phyloP scores from a whole-genome alignment of 2,329 filamentous ascomycete species.

The Fusarium poae region DNA sequence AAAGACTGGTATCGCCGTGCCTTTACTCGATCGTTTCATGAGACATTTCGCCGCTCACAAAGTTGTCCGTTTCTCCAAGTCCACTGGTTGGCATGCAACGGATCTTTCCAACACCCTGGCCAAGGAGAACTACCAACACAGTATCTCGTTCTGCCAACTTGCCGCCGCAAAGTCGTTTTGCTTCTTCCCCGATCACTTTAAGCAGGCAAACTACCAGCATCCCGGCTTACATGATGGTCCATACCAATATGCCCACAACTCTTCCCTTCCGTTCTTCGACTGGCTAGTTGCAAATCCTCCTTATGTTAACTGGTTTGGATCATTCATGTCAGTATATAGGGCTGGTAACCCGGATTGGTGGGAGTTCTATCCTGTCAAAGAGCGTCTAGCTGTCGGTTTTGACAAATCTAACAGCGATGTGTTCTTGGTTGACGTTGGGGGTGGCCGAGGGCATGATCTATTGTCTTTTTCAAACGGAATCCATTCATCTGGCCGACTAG shows the following conservation, averaged over 20 bases:
- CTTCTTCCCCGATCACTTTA: slow-evolving; percentile 25
- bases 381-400: slow-evolving; percentile 16
- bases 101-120: slow-evolving; percentile 24
- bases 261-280: slow-evolving; percentile 22
- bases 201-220: slow-evolving; percentile 20
- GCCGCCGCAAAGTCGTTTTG: slow-evolving; percentile 20
- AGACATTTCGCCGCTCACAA: slow-evolving; percentile 31
- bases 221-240: slow-evolving; percentile 13
- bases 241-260: slow-evolving; percentile 29
- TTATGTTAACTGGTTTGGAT: slow-evolving; percentile 27
- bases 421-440: slow-evolving; percentile 39
- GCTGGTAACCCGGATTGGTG: slow-evolving; percentile 27
- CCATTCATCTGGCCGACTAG: slow-evolving; percentile 3
- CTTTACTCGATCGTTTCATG: slow-evolving; percentile 31
- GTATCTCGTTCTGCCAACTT: slow-evolving; percentile 27
- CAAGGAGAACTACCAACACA: slow-evolving; percentile 26
- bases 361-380: slow-evolving; percentile 22
- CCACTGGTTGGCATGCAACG: slow-evolving; percentile 27
- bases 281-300: slow-evolving; percentile 23
- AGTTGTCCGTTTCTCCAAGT: slow-evolving; percentile 18
- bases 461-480: slow-evolving; percentile 26
- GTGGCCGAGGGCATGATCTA: slow-evolving; percentile 39
- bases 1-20: slow-evolving; percentile 14
- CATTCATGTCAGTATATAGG: slow-evolving; percentile 33
- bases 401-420: slow-evolving; percentile 9